These are phyloP conservation scores for Sphagnurus paluster DNA, from an alignment of 1,284 basidiomycete species.

Conservation along the genomic window DNA sequence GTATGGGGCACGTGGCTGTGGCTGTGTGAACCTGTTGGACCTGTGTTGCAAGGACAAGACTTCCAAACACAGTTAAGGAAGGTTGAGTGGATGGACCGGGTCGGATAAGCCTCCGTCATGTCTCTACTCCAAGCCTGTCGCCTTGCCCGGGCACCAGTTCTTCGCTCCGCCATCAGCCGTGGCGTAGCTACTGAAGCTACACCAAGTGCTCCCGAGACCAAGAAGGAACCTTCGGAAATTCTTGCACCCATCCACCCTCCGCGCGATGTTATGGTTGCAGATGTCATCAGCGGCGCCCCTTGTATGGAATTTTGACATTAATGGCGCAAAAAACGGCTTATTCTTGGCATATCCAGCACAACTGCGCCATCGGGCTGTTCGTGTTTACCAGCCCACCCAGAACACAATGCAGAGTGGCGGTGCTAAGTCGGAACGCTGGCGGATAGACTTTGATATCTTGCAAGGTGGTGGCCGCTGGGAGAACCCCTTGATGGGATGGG, in stretches of 20 bases:
- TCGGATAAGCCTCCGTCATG: conserved; percentile 23
- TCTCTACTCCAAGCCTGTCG: conserved; percentile 34
- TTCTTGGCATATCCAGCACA: conserved; percentile 53
- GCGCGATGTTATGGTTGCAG: conserved; percentile 70
- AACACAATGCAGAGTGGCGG: conserved; percentile 96
- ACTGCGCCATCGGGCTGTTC: conserved; percentile 84
- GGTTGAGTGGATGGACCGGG: conserved; percentile 2
- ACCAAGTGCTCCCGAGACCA: conserved; percentile 14
- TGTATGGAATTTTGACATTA: conserved; percentile 40
- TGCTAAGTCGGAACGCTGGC: conserved; percentile 87
- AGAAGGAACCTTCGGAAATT: conserved; percentile 30
- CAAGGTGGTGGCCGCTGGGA: conserved; percentile 93
- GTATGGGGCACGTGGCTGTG: neutral
- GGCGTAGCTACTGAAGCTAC: conserved; percentile 25
- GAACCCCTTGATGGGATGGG: conserved; percentile 99
- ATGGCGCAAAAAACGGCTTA: neutral
- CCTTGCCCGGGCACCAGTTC: conserved; percentile 21
- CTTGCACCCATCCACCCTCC: conserved; percentile 38
- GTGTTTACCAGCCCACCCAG: conserved; percentile 92
- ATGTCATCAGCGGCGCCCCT: conserved; percentile 78
- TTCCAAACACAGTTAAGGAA: conserved; percentile 8
- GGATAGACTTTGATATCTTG: conserved; percentile 93
- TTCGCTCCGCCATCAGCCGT: conserved; percentile 19
- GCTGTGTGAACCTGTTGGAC: neutral
- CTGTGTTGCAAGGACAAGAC: neutral